Conservation (phyloP, 2,329 filamentous ascomycete genomes). For the Bisporella sp. region DNA sequence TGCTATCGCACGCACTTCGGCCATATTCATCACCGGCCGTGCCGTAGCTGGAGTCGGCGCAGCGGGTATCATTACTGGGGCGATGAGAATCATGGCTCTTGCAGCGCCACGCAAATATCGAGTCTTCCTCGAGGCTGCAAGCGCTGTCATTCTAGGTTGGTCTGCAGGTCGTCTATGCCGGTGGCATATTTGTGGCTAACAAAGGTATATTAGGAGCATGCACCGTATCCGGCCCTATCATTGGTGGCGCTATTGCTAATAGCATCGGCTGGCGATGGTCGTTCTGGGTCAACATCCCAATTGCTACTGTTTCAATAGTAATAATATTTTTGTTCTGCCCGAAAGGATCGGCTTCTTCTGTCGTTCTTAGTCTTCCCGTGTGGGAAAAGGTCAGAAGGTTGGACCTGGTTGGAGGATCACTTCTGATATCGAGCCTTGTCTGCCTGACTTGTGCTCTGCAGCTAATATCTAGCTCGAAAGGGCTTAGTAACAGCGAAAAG, state of each 20-base stretch:
- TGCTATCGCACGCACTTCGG: not conserved
- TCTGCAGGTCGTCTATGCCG: not conserved
- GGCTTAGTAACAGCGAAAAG: not conserved
- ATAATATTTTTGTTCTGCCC: not conserved
- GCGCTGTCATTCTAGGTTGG: conserved; percentile 3
- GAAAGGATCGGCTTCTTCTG: not conserved
- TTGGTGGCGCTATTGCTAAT: not conserved
- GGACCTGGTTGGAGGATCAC: conserved; percentile 3
- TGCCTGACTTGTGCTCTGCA: not conserved
- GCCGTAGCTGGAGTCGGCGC: conserved; percentile 29
- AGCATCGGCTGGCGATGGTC: not conserved
- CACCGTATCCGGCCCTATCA: not conserved
- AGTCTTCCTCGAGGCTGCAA: conserved; percentile 2
- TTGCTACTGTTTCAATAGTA: not conserved
- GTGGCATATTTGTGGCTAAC: not conserved
- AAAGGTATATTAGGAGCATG: not conserved
- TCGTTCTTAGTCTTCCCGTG: not conserved
- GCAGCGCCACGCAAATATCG: conserved; percentile 1
- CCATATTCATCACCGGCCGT: conserved; percentile 21
- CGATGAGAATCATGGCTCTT: conserved; percentile 7
- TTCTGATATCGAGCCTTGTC: conserved; percentile 2
- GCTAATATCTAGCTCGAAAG: not conserved
- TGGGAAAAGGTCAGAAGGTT: conserved; percentile 3
- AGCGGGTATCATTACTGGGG: conserved; percentile 27
- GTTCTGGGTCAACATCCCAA: not conserved